Evolutionary conservation across 148 eudicot genomes (phyloP), one percentile per base, ranked within the genome.

Genomic region (Pharnaceum exiguum): DNA sequence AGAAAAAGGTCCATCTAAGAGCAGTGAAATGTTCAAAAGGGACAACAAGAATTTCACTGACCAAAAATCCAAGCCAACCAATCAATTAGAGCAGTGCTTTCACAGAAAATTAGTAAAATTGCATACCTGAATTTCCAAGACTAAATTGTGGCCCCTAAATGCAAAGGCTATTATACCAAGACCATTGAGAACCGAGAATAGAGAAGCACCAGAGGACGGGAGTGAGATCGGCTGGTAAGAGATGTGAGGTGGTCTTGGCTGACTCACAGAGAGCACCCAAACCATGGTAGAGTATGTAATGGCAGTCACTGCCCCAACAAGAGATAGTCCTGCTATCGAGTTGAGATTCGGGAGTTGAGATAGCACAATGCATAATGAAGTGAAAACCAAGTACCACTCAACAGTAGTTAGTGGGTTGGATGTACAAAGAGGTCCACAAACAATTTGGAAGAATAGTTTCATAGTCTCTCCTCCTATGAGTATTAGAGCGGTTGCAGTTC

Each of bases 331-430:
- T 0, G 99, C 99, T 17, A 94, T 94, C 15, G 99, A 94, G 75
- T 94, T 89, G 51, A 94, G 83, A 63, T 94, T 94, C 7, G 99
- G 99, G 26, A 94, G 78, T 66, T 94, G 99, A 31, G 99, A 89
- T 42, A 94, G 59, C 6, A 89, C 96, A 21, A 94, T 94, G 74
- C 95, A 86, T 19, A 89, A 67, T 18, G 89, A 89, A 52, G 99
- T 94, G 82, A 94, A 94, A 13, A 94, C 99, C 72, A 94, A 63
- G 46, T 89, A 94, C 99, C 99, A 94, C 72, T 94, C 99, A 6
- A 94, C 96, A 6, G 99, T 94, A 0, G 96, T 86, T n/a, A 94
- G 76, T 37, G 99, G 99, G 49, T 89, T 89, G 3, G 99, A 93
- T 23, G 95, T 46, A 66, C 99, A 93, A 12, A 68, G 80, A 4